Percentiles rank a stretch among this genome's conserved stretches.
Evolutionary conservation across 257 asterid genomes (phyloP).

Genomic region (Nicotiana attenuata): DNA sequence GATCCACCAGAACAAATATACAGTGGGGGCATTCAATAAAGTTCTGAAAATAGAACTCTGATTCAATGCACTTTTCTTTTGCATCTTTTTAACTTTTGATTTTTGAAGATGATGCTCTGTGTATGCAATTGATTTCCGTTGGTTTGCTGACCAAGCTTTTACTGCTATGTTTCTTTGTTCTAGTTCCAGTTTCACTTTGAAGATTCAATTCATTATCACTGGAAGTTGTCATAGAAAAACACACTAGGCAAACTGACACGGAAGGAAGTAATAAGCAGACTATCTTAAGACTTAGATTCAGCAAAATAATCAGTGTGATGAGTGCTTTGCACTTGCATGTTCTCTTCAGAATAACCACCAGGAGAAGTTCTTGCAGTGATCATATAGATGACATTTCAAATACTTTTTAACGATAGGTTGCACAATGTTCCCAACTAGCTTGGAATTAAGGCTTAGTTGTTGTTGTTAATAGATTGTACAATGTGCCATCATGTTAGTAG

Average conservation of each 20-base stretch:
- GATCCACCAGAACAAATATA: neutral
- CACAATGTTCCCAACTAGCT: neutral
- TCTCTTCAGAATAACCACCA: neutral
- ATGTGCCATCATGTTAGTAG: neutral
- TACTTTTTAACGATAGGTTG: neutral
- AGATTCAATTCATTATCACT: neutral
- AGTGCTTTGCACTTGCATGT: neutral
- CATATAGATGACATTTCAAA: neutral
- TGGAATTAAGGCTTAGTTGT: neutral
- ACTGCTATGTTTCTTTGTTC: neutral
- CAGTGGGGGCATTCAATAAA: neutral
- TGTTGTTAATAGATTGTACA: neutral
- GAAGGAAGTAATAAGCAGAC: neutral
- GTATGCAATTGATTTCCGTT: neutral
- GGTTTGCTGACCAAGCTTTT: neutral
- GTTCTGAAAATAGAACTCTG: slow-evolving; percentile 5
- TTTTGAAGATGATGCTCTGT: neutral
- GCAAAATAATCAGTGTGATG: neutral
- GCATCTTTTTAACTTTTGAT: neutral
- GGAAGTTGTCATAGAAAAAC: neutral
- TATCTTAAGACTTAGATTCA: neutral
- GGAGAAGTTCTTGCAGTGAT: neutral
- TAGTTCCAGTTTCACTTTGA: neutral
- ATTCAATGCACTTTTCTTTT: neutral
- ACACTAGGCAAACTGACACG: slow-evolving; percentile 1